A percentile compares a stretch with the other conserved stretches of the same genome.
Evolutionary conservation across 441 rosid genomes (phyloP).

Genomic region (Monsonia emarginata): DNA sequence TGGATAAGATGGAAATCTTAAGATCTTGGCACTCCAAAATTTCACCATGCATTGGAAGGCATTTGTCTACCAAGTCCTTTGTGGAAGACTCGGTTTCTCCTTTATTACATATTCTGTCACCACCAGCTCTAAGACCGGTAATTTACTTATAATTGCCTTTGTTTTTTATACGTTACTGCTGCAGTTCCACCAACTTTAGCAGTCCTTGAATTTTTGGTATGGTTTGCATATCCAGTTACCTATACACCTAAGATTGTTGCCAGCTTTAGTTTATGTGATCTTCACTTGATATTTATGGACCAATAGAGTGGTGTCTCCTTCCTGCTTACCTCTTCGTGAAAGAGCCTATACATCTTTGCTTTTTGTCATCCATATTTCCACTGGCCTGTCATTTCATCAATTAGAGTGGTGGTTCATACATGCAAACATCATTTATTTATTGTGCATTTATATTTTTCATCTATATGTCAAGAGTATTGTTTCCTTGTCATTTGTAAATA

Average conservation of each 20-base stretch:
- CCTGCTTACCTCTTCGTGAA: neutral
- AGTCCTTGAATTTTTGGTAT: neutral
- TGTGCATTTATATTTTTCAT: neutral
- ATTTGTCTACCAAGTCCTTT: constrained; percentile 59
- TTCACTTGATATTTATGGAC: neutral
- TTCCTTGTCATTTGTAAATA: neutral
- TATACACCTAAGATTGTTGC: neutral
- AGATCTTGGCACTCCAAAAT: constrained; percentile 72
- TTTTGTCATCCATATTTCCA: neutral
- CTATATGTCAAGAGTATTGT: too few species aligned
- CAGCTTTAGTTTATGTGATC: neutral
- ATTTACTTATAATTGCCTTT: constrained; percentile 16
- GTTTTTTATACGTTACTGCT: constrained; percentile 11
- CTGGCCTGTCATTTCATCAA: neutral
- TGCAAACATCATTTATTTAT: neutral
- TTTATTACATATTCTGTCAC: constrained; percentile 71
- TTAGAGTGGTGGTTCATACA: neutral
- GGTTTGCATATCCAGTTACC: neutral
- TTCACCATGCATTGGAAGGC: constrained; percentile 67
- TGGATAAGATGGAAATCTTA: constrained; percentile 57
- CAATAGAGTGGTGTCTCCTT: neutral
- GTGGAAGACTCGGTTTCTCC: constrained; percentile 71
- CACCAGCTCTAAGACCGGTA: constrained; percentile 79
- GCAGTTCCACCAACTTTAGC: constrained; percentile 7
- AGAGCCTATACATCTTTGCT: neutral